Conservation (phyloP, 164 flowering plant genomes). For the Umbellularia californica region DNA sequence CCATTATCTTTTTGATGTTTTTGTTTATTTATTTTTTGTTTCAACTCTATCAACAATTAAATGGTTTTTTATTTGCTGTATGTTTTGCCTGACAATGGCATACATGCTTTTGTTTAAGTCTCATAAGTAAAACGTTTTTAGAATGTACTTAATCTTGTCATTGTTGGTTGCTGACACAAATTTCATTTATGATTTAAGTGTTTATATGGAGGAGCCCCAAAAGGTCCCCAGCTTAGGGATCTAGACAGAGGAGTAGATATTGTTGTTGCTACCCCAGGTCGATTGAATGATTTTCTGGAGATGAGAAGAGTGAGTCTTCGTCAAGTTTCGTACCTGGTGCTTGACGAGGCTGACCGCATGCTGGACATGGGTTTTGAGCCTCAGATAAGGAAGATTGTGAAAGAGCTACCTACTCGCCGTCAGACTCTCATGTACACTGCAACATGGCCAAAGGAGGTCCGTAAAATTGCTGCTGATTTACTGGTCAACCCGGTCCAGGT, state of each 20-base stretch:
- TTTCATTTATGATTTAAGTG: conserved; percentile 35
- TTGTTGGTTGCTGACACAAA: background rate
- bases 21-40: no score
- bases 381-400: conserved; percentile 84
- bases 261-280: conserved; percentile 96
- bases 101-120: no score
- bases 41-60: no score
- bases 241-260: conserved; percentile 70
- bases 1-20: no score
- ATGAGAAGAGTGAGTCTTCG: conserved; percentile 67
- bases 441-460: conserved; percentile 94
- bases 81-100: no score
- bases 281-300: conserved; percentile 84
- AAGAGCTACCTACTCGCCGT: conserved; percentile 69
- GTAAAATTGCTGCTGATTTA: conserved; percentile 87
- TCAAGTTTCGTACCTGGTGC: conserved; percentile 78
- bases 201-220: conserved; percentile 90
- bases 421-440: conserved; percentile 97
- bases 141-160: background rate
- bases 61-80: no score
- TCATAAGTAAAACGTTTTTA: no score
- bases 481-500: conserved; percentile 84
- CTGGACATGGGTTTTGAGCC: conserved; percentile 99
- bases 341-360: conserved; percentile 98
- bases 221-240: conserved; percentile 79